Base-by-base conservation (phyloP, 306 rosid genomes). In the Astragalus membranaceus region DNA sequence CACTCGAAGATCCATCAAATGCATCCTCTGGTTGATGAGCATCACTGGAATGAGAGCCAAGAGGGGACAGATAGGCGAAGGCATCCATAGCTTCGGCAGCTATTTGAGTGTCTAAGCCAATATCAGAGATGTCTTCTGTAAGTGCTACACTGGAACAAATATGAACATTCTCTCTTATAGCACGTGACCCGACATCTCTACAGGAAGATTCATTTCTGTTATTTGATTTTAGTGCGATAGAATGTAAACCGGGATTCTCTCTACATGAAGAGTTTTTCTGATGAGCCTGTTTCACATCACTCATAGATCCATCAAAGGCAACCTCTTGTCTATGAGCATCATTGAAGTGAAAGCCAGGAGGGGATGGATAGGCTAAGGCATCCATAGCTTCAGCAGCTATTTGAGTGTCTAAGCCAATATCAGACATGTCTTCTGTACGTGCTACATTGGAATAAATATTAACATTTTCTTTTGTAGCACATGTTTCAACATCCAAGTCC, bases 51-150 rank as follows among this genome's bases (percentile, higher is more conserved):
- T 54, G 68, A 55, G 32, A 47, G 48, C 68, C 71, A 20, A 55
- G 20, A 42, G 71, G 69, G 69, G 63, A 67, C 7, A 67, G 75
- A 72, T 15, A 46, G 61, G 95, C 92, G 48, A 90, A 84, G 69
- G 85, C 88, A 64, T 86, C 84, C 82, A 88, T 88, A 15, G 90
- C 95, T 80, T 88, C 92, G 39, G 80, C 97, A 72, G 97, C 97
- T 44, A 90, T 79, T 79, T 90, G 97, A 59, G 97, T 88, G 82
- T 80, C 66, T 46, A 88, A 81, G 73, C 90, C 95, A 70, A 90
- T 61, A 67, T 80, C 87, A 64, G 33, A 76, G 68, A 72, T 61
- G 69, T 78, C 86, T 62, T 70, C 69, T 30, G 44, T 43, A 52
- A 51, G 67, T 58, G 54, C 46, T 67, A 14, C 83, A 47, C 64